Evolutionary conservation across 2,329 filamentous ascomycete genomes (phyloP), one percentile per base, ranked within the genome.

Genomic region (Talaromyces sp.): DNA sequence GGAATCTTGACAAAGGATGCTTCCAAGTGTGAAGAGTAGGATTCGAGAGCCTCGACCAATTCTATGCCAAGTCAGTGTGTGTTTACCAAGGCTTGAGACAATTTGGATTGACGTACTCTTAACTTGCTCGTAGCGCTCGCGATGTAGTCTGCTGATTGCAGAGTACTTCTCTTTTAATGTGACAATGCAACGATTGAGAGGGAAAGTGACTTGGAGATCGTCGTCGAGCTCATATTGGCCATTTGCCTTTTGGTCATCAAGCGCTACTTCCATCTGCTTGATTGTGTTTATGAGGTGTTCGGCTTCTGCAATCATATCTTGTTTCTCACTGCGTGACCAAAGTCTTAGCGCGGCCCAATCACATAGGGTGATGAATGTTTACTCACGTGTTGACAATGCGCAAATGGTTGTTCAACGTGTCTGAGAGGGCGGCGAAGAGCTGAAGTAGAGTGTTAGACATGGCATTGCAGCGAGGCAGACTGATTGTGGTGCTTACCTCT

Each of bases 1-100:
- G 89, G 86, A 73, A 98, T 89, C 74, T 89, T 87, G 69, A 98
- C 86, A 76, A 98, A 98, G 2, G 90, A 90, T 11, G 91, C 82
- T 77, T 99, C 95, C 56, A 99, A 90, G 76, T 98, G 95, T 10
- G 92, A 96, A 1, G 95, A 96, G 77, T 98, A 99, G 5, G 94
- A 97, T 76, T 97, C 90, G 60, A 99, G 89, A 3, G 94, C 94
- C 78, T 96, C 88, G 27, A 93, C 93, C 69, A 99, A 90, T 83
- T 97, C 92, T 96, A 71, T 34, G 17, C n/a, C 25, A 2, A 17
- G 67, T 80, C 65, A 79, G 75, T 58, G 51, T 47, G 53, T 13
- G 15, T 49, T 40, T 40, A 34, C 19, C 19, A 25, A 25, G n/a
- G 15, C 17, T 38, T 38, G 31, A 54, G 34, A 15, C 19, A 53